These are phyloP conservation scores for Geotrichum bryndzae DNA, from an alignment of 1,139 yeast genomes.

Conservation along the genomic window DNA sequence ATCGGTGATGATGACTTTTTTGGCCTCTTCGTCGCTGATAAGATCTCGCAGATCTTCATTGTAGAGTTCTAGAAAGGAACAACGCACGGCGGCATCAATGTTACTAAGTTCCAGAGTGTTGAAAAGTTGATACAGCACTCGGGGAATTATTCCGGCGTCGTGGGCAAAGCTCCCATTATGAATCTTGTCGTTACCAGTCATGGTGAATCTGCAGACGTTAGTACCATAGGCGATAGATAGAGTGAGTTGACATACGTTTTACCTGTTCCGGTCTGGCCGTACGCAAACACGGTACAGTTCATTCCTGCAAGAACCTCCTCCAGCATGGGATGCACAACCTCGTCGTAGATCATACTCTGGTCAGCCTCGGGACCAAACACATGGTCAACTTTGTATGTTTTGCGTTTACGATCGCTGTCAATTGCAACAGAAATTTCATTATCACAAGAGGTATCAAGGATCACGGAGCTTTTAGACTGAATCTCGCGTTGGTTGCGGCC, in stretches of 20 bases:
- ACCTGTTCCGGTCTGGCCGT: constrained; percentile 89
- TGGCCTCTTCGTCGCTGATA: constrained; percentile 32
- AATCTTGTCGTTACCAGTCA: constrained; percentile 59
- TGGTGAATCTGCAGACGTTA: constrained; percentile 44
- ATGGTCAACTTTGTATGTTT: constrained; percentile 59
- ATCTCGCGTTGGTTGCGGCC: constrained; percentile 72
- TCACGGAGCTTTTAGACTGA: constrained; percentile 63
- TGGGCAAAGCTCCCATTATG: constrained; percentile 23
- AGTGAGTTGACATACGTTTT: constrained; percentile 43
- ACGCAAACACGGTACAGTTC: constrained; percentile 70
- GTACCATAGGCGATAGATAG: neutral
- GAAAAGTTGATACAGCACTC: constrained; percentile 52
- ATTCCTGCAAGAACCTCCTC: constrained; percentile 52
- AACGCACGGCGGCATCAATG: constrained; percentile 53
- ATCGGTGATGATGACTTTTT: constrained; percentile 42
- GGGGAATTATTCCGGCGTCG: constrained; percentile 65
- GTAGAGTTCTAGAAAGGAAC: constrained; percentile 67
- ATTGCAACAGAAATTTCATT: constrained; percentile 6
- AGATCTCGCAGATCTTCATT: constrained; percentile 68
- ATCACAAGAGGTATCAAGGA: constrained; percentile 40
- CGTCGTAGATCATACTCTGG: constrained; percentile 53
- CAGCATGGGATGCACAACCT: constrained; percentile 54
- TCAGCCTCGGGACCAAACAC: constrained; percentile 72
- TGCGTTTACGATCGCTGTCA: constrained; percentile 27
- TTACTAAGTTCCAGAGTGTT: constrained; percentile 36